Evolutionary conservation across 192 early-diverging fungal species (phyloP).

Genomic region (Chytriomyces hyalinus): DNA sequence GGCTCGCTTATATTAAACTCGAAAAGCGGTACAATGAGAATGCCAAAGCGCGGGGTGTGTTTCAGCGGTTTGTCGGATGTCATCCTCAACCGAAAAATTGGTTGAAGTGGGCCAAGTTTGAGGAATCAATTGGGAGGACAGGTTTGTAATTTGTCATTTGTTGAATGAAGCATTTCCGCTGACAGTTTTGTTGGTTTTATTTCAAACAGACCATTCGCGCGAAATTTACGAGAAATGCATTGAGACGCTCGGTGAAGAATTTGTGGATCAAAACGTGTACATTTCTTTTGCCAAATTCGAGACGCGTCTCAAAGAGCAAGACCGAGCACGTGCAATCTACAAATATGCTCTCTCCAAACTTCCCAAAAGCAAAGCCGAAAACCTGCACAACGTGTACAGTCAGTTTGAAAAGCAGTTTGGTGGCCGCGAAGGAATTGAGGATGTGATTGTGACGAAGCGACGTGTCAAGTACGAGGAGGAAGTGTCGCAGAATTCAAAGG

Average conservation of each 20-base stretch:
- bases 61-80: slow-evolving; percentile 82
- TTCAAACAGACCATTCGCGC: slow-evolving; percentile 68
- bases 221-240: slow-evolving; percentile 89
- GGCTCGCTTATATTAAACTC: slow-evolving; percentile 94
- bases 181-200: background rate
- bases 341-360: slow-evolving; percentile 91
- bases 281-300: slow-evolving; percentile 98
- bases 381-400: slow-evolving; percentile 91
- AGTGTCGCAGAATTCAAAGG: slow-evolving; percentile 69
- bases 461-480: slow-evolving; percentile 90
- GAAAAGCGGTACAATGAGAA: slow-evolving; percentile 84
- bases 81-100: slow-evolving; percentile 94
- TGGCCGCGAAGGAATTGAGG: slow-evolving; percentile 84
- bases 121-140: slow-evolving; percentile 77
- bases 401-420: slow-evolving; percentile 98
- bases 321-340: slow-evolving; percentile 94
- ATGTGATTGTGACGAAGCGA: slow-evolving; percentile 86
- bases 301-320: slow-evolving; percentile 84
- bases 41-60: slow-evolving; percentile 80
- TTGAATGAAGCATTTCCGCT: background rate
- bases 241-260: slow-evolving; percentile 84
- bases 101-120: slow-evolving; percentile 96
- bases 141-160: slow-evolving; percentile 47
- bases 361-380: slow-evolving; percentile 79
- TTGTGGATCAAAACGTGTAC: slow-evolving; percentile 92